phyloP scores from a whole-genome alignment of 257 asterid species.

The Paulownia fortunei region DNA sequence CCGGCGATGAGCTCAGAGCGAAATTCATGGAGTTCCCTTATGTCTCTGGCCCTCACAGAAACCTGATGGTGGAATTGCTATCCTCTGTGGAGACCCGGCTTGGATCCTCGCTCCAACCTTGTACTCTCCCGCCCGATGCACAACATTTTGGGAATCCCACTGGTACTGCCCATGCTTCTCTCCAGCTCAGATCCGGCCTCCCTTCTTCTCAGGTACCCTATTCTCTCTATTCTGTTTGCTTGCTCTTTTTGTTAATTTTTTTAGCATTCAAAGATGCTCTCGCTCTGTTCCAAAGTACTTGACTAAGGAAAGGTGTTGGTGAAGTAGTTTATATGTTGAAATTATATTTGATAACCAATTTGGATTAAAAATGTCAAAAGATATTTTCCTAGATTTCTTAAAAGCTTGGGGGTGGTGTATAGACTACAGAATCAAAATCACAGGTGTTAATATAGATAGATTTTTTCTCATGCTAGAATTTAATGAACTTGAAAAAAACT shows the following conservation, averaged over 20 bases:
- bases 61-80: conserved; percentile 71
- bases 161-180: conserved; percentile 61
- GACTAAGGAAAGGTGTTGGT: too few relatives aligned
- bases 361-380: neutral
- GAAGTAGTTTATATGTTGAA: neutral
- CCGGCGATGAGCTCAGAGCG: conserved; percentile 35
- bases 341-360: neutral
- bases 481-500: neutral
- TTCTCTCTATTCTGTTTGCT: neutral
- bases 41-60: conserved; percentile 59
- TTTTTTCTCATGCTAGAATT: neutral
- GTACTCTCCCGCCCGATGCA: conserved; percentile 70
- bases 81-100: conserved; percentile 65
- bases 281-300: too few relatives aligned
- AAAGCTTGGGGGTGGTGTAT: neutral
- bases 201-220: conserved; percentile 68
- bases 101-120: conserved; percentile 65
- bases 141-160: conserved; percentile 55
- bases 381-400: neutral
- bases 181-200: conserved; percentile 69
- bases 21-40: conserved; percentile 79
- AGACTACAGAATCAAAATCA: neutral
- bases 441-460: neutral
- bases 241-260: neutral
- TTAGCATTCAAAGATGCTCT: neutral